Evolutionary conservation across 108 stramenopile genomes (phyloP).

Genomic region (Nitzschia inconspicua): DNA sequence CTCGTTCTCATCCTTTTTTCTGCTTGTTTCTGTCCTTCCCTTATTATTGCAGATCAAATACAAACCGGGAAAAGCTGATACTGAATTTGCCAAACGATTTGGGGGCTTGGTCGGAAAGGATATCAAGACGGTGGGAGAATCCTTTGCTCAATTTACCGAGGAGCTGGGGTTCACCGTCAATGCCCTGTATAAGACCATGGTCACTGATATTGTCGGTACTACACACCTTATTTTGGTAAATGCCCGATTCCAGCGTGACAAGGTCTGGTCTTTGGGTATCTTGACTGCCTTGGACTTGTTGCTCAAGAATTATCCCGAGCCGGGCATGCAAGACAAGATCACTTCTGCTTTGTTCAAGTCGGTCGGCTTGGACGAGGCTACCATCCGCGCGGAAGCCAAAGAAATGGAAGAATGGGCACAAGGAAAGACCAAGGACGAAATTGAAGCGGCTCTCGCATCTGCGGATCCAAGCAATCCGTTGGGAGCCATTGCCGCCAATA

Average conservation of each 20-base stretch:
- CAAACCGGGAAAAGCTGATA: constrained; percentile 74
- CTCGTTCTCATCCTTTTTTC: background rate
- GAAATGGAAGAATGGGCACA: constrained; percentile 73
- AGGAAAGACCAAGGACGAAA: constrained; percentile 85
- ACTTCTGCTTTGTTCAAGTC: constrained; percentile 73
- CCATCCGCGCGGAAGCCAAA: constrained; percentile 77
- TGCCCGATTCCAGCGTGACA: constrained; percentile 85
- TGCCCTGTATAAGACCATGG: constrained; percentile 89
- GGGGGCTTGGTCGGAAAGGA: constrained; percentile 72
- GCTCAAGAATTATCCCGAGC: constrained; percentile 91
- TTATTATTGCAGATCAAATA: constrained; percentile 48
- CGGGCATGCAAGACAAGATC: constrained; percentile 71
- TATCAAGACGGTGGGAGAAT: constrained; percentile 84
- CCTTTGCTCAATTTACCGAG: constrained; percentile 83
- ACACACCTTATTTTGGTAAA: constrained; percentile 90
- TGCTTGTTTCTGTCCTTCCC: background rate
- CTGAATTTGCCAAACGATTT: constrained; percentile 73
- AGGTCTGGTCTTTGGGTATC: constrained; percentile 83
- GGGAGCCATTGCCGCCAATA: constrained; percentile 52
- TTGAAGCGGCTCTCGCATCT: constrained; percentile 73
- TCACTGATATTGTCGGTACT: constrained; percentile 91
- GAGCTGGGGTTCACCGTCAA: constrained; percentile 78
- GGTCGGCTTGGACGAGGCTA: constrained; percentile 75
- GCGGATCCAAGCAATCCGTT: constrained; percentile 68
- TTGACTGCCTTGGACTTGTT: constrained; percentile 68